Percentiles rank a stretch among this genome's conserved stretches.
Conservation (phyloP, 768 basidiomycete species). For the Hirschioporus abietinus region DNA sequence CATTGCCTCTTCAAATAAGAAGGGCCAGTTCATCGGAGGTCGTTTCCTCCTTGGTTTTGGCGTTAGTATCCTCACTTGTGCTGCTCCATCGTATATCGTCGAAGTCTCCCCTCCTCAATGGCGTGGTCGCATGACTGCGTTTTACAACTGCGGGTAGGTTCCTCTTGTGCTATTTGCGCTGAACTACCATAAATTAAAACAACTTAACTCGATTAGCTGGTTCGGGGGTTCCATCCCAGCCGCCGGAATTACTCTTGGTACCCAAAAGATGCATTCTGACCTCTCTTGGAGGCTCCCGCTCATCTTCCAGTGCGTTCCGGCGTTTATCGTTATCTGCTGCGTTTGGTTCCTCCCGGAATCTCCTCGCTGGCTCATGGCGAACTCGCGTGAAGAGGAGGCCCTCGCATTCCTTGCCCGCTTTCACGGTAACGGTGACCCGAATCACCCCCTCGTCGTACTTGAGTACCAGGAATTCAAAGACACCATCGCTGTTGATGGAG, state of each 20-base stretch:
- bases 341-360: slow-evolving; percentile 35
- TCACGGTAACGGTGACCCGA: slow-evolving; percentile 45
- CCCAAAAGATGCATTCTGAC: slow-evolving; percentile 28
- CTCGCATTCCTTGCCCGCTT: slow-evolving; percentile 42
- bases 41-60: slow-evolving; percentile 51
- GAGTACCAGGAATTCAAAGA: slow-evolving; percentile 51
- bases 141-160: slow-evolving; percentile 31
- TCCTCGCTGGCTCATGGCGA: slow-evolving; percentile 50
- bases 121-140: slow-evolving; percentile 45
- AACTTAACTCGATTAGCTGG: slow-evolving; percentile 5
- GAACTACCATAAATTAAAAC: not conserved
- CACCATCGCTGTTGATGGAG: slow-evolving; percentile 41
- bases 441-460: slow-evolving; percentile 44
- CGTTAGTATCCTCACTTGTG: slow-evolving; percentile 31
- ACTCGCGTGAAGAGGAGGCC: slow-evolving; percentile 45
- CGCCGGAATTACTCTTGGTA: slow-evolving; percentile 19
- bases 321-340: slow-evolving; percentile 27
- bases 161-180: not conserved
- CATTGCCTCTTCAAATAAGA: slow-evolving; percentile 38
- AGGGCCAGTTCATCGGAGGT: slow-evolving; percentile 45
- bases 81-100: slow-evolving; percentile 39
- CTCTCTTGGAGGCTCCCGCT: slow-evolving; percentile 49
- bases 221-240: slow-evolving; percentile 16
- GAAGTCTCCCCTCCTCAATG: slow-evolving; percentile 60
- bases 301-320: slow-evolving; percentile 46